A percentile compares a stretch with the other conserved stretches of the same genome.
Conservation (phyloP, 2,329 filamentous ascomycete species). For the Trichophyton rubrum region DNA sequence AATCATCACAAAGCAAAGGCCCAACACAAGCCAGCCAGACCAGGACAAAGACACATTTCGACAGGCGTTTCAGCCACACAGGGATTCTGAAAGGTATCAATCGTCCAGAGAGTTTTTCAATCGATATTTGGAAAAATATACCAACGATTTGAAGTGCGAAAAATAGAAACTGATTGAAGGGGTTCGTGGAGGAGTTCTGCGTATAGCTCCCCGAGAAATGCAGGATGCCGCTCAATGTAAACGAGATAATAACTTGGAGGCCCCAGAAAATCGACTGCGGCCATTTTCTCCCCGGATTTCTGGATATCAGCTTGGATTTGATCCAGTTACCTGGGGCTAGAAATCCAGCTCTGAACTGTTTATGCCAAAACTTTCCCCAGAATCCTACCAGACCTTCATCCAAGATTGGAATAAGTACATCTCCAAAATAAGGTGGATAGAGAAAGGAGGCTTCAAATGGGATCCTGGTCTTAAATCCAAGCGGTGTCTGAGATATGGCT, state of each 20-base stretch:
- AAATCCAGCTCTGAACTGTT: conserved; percentile 60
- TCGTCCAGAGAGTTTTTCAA: conserved; percentile 29
- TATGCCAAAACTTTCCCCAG: conserved; percentile 87
- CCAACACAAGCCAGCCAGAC: conserved; percentile 58
- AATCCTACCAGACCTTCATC: conserved; percentile 64
- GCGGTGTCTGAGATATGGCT: conserved; percentile 36
- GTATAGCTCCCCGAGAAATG: conserved; percentile 61
- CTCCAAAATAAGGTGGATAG: conserved; percentile 48
- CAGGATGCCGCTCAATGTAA: conserved; percentile 34
- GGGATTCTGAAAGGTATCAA: conserved; percentile 30
- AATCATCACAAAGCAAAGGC: conserved; percentile 59
- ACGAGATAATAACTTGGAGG: conserved; percentile 21
- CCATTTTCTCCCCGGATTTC: neutral
- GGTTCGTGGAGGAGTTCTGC: conserved; percentile 47
- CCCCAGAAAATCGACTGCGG: conserved; percentile 14
- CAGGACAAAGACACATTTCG: conserved; percentile 51
- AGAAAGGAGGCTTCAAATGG: conserved; percentile 49
- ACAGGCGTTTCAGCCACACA: conserved; percentile 34
- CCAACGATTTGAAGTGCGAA: conserved; percentile 60
- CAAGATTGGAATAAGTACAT: conserved; percentile 26
- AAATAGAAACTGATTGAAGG: conserved; percentile 49
- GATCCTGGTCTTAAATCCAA: conserved; percentile 48
- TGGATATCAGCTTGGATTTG: conserved; percentile 16
- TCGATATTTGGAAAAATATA: conserved; percentile 45
- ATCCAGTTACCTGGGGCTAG: conserved; percentile 29